phyloP scores from a whole-genome alignment of 768 basidiomycete species.

The Boletellus sp. region DNA sequence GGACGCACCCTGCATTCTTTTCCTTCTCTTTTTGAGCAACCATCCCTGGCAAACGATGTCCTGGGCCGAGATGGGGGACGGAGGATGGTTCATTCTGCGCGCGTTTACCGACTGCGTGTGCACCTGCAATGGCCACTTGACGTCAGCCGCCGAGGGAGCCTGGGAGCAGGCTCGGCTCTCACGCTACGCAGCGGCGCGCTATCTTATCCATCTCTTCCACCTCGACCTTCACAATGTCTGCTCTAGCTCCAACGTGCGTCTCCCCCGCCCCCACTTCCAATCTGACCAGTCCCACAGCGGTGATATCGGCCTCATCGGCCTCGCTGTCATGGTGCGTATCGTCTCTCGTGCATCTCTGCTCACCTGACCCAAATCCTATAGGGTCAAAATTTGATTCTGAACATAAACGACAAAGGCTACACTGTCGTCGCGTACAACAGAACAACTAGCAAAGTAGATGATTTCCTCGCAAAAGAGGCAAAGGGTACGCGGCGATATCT shows the following conservation, averaged over 20 bases:
- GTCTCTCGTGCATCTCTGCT: constrained; percentile 13
- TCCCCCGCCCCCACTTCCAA: constrained; percentile 4
- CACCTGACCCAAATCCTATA: constrained; percentile 28
- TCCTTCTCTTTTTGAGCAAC: constrained; percentile 82
- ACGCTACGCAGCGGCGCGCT: constrained; percentile 11
- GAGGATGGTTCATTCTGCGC: constrained; percentile 6
- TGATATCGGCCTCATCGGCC: constrained; percentile 97
- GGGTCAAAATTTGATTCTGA: constrained; percentile 96
- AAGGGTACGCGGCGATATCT: constrained; percentile 67
- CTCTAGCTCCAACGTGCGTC: constrained; percentile 49
- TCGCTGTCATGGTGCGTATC: constrained; percentile 89
- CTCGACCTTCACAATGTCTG: constrained; percentile 38
- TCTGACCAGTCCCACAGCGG: constrained; percentile 51
- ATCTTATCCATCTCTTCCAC: constrained; percentile 33
- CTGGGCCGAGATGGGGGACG: constrained; percentile 8
- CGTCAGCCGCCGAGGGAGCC: constrained; percentile 2
- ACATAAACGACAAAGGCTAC: constrained; percentile 99
- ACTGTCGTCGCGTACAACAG: constrained; percentile 97
- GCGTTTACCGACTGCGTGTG: neutral
- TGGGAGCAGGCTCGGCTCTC: constrained; percentile 17
- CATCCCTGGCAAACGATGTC: constrained; percentile 62
- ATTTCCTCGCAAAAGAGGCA: constrained; percentile 94
- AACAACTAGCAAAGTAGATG: constrained; percentile 92
- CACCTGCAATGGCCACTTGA: neutral
- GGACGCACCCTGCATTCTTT: constrained; percentile 77